A percentile compares a stretch with the other conserved stretches of the same genome.
These are phyloP conservation scores for Zopfia rhizophila DNA, from an alignment of 2,329 filamentous ascomycete genomes.

Conservation along the genomic window DNA sequence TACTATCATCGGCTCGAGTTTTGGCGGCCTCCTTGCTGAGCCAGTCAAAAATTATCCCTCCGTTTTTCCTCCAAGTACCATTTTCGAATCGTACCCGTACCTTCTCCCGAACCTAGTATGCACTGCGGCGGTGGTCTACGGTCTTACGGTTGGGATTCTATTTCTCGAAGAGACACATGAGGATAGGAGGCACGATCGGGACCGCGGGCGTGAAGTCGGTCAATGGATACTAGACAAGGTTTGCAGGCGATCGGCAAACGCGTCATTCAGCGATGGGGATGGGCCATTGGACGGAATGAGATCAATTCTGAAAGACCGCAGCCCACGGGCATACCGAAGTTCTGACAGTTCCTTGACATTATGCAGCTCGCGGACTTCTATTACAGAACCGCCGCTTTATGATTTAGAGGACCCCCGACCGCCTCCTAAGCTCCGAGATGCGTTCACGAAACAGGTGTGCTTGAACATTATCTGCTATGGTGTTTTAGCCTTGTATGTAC, in stretches of 20 bases:
- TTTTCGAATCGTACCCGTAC: constrained; percentile 90
- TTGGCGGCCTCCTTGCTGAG: constrained; percentile 88
- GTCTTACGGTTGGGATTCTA: constrained; percentile 80
- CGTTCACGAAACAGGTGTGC: constrained; percentile 86
- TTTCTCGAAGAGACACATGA: constrained; percentile 96
- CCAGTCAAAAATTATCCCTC: constrained; percentile 84
- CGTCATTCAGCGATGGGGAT: constrained; percentile 51
- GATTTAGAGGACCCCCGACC: constrained; percentile 37
- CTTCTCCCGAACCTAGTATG: constrained; percentile 93
- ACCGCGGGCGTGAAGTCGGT: constrained; percentile 81
- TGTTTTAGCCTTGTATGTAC: constrained; percentile 84
- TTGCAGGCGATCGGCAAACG: constrained; percentile 38
- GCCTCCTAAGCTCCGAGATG: constrained; percentile 57
- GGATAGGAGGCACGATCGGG: constrained; percentile 78
- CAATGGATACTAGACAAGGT: constrained; percentile 68
- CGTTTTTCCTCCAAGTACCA: constrained; percentile 75
- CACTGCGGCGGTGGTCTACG: constrained; percentile 77
- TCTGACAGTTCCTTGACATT: constrained; percentile 65
- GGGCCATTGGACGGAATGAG: constrained; percentile 67
- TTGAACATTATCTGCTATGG: constrained; percentile 91
- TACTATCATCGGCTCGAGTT: constrained; percentile 90
- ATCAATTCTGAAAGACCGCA: constrained; percentile 71
- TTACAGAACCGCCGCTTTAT: constrained; percentile 49
- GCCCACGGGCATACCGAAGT: constrained; percentile 72
- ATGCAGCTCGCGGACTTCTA: constrained; percentile 43